Base-by-base conservation (phyloP, 257 asterid genomes). In the Plantago elongata region DNA sequence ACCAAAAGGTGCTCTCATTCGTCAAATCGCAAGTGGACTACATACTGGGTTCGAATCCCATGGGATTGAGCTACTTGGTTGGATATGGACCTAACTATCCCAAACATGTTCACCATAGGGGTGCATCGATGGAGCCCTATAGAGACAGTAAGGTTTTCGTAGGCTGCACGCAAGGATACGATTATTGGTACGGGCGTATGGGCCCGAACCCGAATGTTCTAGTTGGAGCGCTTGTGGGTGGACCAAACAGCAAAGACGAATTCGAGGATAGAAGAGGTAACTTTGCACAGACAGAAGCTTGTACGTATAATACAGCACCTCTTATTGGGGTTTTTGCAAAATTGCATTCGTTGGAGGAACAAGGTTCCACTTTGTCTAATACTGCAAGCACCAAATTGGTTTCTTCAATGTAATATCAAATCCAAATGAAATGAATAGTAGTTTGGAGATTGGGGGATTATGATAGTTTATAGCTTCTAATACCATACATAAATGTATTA, bases 301-400 rank as follows among this genome's bases (percentile, higher is more conserved):
- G 95, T 71, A 85, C 96, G 3, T 88, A 88, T 47, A 86, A 88
- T 34, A 83, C 95, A 0, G 93, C 95, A 5, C 92, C 95, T 0
- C 75, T 88, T 6, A 88, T 88, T 16, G 95, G 95, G 9, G 67
- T 85, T 69, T 83, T 85, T 44, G 93, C 96, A 3, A 80, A 73
- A 54, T 57, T 88, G 50, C 69, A 60, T 51, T 61, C 64, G 9
- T 46, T 74, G 4, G 58, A 63, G 57, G 62, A 18, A 42, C 11
- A 18, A 4, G 34, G 30, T 49, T 57, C 57, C 4, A 60, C 43
- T 63, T 37, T 48, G 51, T 50, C 22, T 60, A 64, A 50, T 60
- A 57, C 83, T 17, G 17, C 16, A 34, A 49, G 30, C 44, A 46
- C 15, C 13, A 37, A 63, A 13, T 5, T 52, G 16, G 55, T 71